Conservation (phyloP, 805 yeast species). For the Cyberlindnera sargentensis region DNA sequence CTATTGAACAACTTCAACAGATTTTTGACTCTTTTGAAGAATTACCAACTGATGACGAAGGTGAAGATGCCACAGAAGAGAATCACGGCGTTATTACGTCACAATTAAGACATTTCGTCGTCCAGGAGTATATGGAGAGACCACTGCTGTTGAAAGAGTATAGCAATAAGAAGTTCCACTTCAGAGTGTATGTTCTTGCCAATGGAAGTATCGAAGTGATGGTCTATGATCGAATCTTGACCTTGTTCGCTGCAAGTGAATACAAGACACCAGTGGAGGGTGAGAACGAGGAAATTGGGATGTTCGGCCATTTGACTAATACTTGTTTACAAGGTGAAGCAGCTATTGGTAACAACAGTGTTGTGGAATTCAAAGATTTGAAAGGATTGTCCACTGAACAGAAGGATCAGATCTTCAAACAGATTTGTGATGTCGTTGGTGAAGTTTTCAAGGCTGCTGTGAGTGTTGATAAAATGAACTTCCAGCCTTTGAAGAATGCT, state of each 20-base stretch:
- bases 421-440: slow-evolving; percentile 53
- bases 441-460: slow-evolving; percentile 80
- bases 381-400: slow-evolving; percentile 31
- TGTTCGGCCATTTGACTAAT: slow-evolving; percentile 77
- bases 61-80: slow-evolving; percentile 36
- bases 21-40: slow-evolving; percentile 86
- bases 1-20: slow-evolving; percentile 70
- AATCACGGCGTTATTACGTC: slow-evolving; percentile 72
- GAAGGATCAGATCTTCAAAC: slow-evolving; percentile 38
- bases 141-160: slow-evolving; percentile 65
- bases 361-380: slow-evolving; percentile 58
- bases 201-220: slow-evolving; percentile 68
- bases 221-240: slow-evolving; percentile 74
- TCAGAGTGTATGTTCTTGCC: slow-evolving; percentile 76
- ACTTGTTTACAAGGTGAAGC: slow-evolving; percentile 75
- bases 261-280: slow-evolving; percentile 30
- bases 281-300: slow-evolving; percentile 33
- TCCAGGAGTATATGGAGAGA: slow-evolving; percentile 67
- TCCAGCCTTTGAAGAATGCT: slow-evolving; percentile 74
- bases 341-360: slow-evolving; percentile 34
- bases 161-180: slow-evolving; percentile 74
- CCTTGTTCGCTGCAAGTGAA: slow-evolving; percentile 63
- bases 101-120: slow-evolving; percentile 83
- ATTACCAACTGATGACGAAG: slow-evolving; percentile 55
- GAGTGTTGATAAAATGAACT: slow-evolving; percentile 74